phyloP scores from a whole-genome alignment of 1,139 yeast genomes.

The Debaryomyces robertsiae region DNA sequence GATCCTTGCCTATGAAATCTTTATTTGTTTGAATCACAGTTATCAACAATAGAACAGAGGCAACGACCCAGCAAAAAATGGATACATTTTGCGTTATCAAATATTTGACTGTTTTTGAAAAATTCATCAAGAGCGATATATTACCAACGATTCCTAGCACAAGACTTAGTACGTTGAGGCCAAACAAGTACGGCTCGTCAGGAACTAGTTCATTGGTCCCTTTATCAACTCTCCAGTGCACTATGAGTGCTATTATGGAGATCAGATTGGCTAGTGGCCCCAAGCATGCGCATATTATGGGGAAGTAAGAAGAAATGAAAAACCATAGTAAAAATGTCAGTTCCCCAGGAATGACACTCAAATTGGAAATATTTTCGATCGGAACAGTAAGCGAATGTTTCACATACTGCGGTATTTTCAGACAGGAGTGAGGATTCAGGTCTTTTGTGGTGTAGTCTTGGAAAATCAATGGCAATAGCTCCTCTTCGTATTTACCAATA shows the following conservation, averaged over 20 bases:
- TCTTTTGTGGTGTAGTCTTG: not conserved
- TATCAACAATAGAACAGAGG: conserved; percentile 52
- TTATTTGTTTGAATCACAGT: conserved; percentile 43
- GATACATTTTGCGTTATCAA: conserved; percentile 60
- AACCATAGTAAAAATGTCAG: conserved; percentile 58
- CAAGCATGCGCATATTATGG: conserved; percentile 71
- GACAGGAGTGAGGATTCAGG: not conserved
- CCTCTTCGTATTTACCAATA: not conserved
- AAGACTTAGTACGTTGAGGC: conserved; percentile 63
- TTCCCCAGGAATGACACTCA: conserved; percentile 50
- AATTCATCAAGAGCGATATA: conserved; percentile 64
- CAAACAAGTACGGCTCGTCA: conserved; percentile 46
- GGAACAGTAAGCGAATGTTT: conserved; percentile 25
- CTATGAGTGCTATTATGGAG: conserved; percentile 70
- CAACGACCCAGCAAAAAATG: conserved; percentile 63
- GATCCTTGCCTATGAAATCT: conserved; percentile 17
- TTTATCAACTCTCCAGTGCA: conserved; percentile 58
- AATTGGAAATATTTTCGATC: conserved; percentile 30
- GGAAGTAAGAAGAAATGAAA: conserved; percentile 63
- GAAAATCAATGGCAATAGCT: conserved; percentile 2
- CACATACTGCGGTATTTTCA: not conserved
- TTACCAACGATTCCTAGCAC: conserved; percentile 68
- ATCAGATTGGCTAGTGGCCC: conserved; percentile 79
- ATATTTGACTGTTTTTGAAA: conserved; percentile 59
- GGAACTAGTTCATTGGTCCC: conserved; percentile 24